Evolutionary conservation across 1,284 basidiomycete species (phyloP).

Genomic region (Ganoderma boninense): DNA sequence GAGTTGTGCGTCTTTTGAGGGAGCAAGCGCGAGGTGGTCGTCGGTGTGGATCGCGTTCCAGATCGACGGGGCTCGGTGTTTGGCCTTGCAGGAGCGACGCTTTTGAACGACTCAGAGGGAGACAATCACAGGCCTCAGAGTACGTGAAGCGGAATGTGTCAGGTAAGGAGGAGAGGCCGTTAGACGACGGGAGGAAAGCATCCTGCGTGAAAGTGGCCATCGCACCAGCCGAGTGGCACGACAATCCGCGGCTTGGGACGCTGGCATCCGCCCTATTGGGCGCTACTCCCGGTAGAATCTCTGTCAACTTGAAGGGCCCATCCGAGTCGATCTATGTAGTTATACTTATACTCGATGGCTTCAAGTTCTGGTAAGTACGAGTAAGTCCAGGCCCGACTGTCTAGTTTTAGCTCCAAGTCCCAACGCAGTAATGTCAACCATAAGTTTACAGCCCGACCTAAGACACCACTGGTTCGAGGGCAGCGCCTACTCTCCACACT

Average conservation of each 20-base stretch:
- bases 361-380: no score
- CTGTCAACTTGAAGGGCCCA: no score
- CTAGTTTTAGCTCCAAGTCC: no score
- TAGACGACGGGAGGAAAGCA: background rate
- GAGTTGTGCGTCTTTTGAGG: background rate
- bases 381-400: no score
- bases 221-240: constrained; percentile 13
- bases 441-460: no score
- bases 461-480: no score
- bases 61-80: background rate
- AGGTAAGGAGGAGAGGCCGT: constrained; percentile 1
- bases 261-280: background rate
- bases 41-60: background rate
- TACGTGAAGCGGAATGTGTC: background rate
- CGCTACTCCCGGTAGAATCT: no score
- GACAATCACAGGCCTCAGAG: background rate
- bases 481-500: no score
- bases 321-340: no score
- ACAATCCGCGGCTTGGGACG: background rate
- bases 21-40: background rate
- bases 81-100: background rate
- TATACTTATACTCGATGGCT: no score
- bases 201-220: background rate
- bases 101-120: background rate
- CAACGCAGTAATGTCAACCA: no score